Evolutionary conservation across 257 asterid genomes (phyloP).

Genomic region (Gentiana macrophylla): DNA sequence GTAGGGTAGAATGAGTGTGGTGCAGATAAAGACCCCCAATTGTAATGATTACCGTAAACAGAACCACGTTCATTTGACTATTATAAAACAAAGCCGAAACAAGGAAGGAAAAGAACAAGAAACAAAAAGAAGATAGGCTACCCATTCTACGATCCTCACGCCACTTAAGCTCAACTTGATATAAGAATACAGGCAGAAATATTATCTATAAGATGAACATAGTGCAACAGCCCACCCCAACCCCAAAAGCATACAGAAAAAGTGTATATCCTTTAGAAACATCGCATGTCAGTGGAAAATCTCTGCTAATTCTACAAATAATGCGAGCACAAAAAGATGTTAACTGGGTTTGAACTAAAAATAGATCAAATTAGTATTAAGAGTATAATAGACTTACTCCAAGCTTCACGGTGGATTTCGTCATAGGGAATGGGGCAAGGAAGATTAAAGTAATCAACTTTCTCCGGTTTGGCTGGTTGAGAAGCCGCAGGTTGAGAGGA

Average conservation of each 20-base stretch:
- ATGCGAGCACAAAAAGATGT: no score
- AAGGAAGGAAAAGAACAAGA: no score
- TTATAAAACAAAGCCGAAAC: no score
- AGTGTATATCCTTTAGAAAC: not conserved
- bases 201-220: not conserved
- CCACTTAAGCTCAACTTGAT: no score
- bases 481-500: conserved; percentile 27
- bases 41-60: no score
- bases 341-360: not conserved
- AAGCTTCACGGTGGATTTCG: conserved; percentile 94
- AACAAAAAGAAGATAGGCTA: no score
- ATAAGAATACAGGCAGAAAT: not conserved
- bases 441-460: conserved; percentile 59
- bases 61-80: no score
- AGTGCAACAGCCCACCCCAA: no score
- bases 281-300: not conserved
- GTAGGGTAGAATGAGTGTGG: no score
- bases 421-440: conserved; percentile 96
- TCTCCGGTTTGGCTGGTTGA: conserved; percentile 34
- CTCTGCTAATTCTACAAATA: not conserved
- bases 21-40: no score
- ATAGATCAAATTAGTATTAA: not conserved
- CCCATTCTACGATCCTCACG: no score
- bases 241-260: not conserved
- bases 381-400: conserved; percentile 41